Evolutionary conservation across 1,284 basidiomycete genomes (phyloP).

Genomic region (Porogramme epimiltina): DNA sequence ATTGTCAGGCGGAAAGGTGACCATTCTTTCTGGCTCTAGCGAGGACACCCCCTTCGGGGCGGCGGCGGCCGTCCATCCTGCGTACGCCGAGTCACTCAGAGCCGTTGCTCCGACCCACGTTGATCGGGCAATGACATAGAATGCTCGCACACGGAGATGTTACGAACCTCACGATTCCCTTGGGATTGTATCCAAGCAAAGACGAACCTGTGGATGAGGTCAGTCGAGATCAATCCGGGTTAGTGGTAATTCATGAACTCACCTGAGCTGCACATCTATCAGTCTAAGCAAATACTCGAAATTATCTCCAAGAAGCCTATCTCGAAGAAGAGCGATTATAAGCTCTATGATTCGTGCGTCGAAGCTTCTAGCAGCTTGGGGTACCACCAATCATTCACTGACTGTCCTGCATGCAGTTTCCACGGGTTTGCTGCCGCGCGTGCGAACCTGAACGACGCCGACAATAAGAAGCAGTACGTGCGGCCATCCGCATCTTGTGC

Average conservation of each 20-base stretch:
- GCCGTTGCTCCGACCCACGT: neutral
- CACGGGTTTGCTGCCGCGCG: conserved; percentile 78
- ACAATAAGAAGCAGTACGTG: conserved; percentile 64
- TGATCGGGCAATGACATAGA: conserved; percentile 29
- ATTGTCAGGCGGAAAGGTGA: conserved; percentile 54
- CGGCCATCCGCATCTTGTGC: neutral
- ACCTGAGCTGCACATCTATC: neutral
- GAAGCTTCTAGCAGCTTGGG: conserved; percentile 6
- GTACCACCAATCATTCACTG: conserved; percentile 2
- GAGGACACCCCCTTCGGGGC: conserved; percentile 46
- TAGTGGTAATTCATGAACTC: neutral
- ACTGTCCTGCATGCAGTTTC: conserved; percentile 42
- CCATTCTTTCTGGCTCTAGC: conserved; percentile 39
- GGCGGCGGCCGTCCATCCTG: conserved; percentile 56
- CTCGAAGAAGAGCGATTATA: conserved; percentile 54
- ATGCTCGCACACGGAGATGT: conserved; percentile 62
- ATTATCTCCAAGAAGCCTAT: conserved; percentile 53
- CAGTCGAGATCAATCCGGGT: neutral
- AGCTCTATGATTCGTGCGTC: conserved; percentile 56
- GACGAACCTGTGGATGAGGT: conserved; percentile 64
- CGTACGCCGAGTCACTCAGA: conserved; percentile 40
- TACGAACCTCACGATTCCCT: conserved; percentile 51
- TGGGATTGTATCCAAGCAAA: conserved; percentile 61
- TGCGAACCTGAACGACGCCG: conserved; percentile 60
- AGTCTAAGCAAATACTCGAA: conserved; percentile 57